A percentile compares a stretch with the other conserved stretches of the same genome.
Conservation (phyloP, 768 basidiomycete genomes). For the Vishniacozyma victoriae region DNA sequence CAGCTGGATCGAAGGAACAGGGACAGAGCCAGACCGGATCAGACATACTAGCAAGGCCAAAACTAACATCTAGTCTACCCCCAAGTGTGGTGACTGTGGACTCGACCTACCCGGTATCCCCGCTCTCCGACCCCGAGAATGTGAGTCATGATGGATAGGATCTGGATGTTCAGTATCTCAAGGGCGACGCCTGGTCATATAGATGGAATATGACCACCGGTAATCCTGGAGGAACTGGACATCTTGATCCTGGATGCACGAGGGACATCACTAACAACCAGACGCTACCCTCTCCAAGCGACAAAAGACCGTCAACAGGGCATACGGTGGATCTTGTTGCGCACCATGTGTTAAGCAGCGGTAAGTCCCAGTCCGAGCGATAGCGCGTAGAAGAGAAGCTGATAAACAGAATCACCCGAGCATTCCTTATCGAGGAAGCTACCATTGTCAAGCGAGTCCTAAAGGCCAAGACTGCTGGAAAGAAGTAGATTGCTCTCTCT, state of each 20-base stretch:
- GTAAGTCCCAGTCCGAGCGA: constrained; percentile 51
- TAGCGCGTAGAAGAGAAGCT: background rate
- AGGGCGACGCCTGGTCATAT: too few relatives aligned
- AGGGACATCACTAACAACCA: constrained; percentile 4
- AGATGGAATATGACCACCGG: too few relatives aligned
- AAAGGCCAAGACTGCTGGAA: constrained; percentile 73
- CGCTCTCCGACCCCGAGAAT: constrained; percentile 90
- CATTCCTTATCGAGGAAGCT: constrained; percentile 98
- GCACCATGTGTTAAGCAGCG: constrained; percentile 91
- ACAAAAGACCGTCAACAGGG: constrained; percentile 89
- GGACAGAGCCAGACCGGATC: too few relatives aligned
- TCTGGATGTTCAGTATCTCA: too few relatives aligned
- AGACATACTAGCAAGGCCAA: too few relatives aligned
- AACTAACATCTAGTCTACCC: constrained; percentile 53
- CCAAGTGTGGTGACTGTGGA: constrained; percentile 99
- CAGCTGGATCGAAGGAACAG: too few relatives aligned
- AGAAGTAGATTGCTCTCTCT: too few relatives aligned
- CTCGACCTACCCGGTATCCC: constrained; percentile 85
- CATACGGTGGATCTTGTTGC: constrained; percentile 97
- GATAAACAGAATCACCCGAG: constrained; percentile 75
- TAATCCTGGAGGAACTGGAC: too few relatives aligned
- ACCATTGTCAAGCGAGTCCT: constrained; percentile 99
- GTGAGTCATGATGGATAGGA: constrained; percentile 33
- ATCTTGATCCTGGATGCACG: too few relatives aligned
- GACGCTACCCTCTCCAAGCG: constrained; percentile 92